Evolutionary conservation across 306 rosid genomes (phyloP), one percentile per base, ranked within the genome.

Genomic region (Malus fusca): DNA sequence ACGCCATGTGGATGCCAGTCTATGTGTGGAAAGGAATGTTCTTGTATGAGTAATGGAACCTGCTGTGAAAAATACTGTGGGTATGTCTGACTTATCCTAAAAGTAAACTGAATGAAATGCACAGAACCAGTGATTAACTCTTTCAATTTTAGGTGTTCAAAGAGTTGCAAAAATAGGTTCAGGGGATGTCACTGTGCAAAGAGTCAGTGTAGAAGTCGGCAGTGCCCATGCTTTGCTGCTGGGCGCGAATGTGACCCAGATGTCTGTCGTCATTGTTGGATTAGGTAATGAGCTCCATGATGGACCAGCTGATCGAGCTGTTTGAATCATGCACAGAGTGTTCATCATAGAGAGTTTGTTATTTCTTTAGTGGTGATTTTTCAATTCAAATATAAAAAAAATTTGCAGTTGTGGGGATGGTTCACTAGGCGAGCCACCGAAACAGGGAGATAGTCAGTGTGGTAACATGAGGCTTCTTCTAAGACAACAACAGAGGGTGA

Each of bases 401-500:
- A n/a, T n/a, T 53, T 85, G 74, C 90, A 95, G 98, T 75, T 95
- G 98, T 37, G 98, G 98, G 33, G 98, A 90, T 33, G 95, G 96
- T 74, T 82, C 91, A 40, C 74, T 90, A 71, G 98, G 92, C 18
- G 95, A 92, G 90, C 97, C 98, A 70, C 92, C 91, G 17, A 88
- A 86, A 69, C 96, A 83, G 71, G 97, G 98, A 73, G 97, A 95
- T 77, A 85, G 90, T 71, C 98, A 95, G 78, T 95, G 98, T 66
- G 98, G 98, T 76, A 95, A 95, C 88, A 95, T 95, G 98, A 88
- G 97, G 84, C 97, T 95, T 75, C 96, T 95, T 68, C 88, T 95
- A 68, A 87, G 98, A 88, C 98, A 95, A 72, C 96, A 92, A 59
- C 97, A 95, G 80, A 92, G 97, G 89, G 98, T 95, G 69, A 82